These are phyloP conservation scores for Trichoderma koningiopsis DNA, from an alignment of 2,329 filamentous ascomycete species.

Conservation along the genomic window DNA sequence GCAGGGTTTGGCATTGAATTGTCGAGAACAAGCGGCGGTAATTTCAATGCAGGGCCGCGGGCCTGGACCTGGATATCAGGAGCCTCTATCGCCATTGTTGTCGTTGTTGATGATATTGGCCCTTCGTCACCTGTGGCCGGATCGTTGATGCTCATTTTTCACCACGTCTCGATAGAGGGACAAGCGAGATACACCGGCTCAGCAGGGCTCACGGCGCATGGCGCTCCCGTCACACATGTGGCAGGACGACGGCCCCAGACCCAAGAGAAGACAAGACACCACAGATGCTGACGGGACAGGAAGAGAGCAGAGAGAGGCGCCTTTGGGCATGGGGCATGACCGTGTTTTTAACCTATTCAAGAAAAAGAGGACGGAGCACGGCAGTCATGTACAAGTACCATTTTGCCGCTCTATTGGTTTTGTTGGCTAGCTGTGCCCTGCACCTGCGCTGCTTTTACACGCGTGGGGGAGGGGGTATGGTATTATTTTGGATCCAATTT, in stretches of 20 bases:
- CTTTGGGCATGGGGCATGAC: slow-evolving; percentile 22
- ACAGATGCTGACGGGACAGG: slow-evolving; percentile 21
- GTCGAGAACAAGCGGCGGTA: slow-evolving; percentile 29
- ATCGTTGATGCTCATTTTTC: slow-evolving; percentile 23
- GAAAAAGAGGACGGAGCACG: slow-evolving; percentile 18
- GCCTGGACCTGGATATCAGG: slow-evolving; percentile 6
- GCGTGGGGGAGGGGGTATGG: slow-evolving; percentile 26
- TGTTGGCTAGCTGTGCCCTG: slow-evolving; percentile 25
- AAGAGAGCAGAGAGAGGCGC: slow-evolving; percentile 11
- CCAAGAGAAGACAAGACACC: slow-evolving; percentile 16
- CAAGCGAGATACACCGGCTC: slow-evolving; percentile 21
- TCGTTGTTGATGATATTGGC: slow-evolving; percentile 8
- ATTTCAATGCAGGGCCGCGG: slow-evolving; percentile 22
- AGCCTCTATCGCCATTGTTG: slow-evolving; percentile 22
- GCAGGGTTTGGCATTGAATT: slow-evolving; percentile 24
- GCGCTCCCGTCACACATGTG: slow-evolving; percentile 25
- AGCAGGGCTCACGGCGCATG: slow-evolving; percentile 26
- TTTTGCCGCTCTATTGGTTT: slow-evolving; percentile 19
- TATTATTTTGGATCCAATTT: slow-evolving; percentile 25
- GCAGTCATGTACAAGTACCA: slow-evolving; percentile 20
- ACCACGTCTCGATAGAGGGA: slow-evolving; percentile 20
- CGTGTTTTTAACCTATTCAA: slow-evolving; percentile 27
- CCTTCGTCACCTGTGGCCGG: slow-evolving; percentile 16
- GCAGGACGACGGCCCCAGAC: slow-evolving; percentile 23
- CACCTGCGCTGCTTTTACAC: slow-evolving; percentile 18